phyloP scores from a whole-genome alignment of 2,329 filamentous ascomycete species.

The Cladorrhinum sp. region DNA sequence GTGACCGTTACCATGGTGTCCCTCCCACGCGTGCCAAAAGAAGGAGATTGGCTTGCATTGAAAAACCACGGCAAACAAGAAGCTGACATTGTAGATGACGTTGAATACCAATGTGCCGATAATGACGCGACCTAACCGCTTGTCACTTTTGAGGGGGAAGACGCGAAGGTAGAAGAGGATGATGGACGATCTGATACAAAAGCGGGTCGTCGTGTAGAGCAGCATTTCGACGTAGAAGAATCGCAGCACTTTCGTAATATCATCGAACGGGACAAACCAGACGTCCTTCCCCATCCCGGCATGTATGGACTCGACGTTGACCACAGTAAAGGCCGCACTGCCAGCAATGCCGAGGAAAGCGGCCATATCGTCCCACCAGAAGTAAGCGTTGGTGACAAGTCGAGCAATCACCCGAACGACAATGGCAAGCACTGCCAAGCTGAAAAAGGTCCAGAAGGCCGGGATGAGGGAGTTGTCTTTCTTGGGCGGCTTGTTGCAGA shows the following conservation, averaged over 20 bases:
- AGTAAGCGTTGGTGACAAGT: conserved; percentile 25
- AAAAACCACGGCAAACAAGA: conserved; percentile 44
- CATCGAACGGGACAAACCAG: conserved; percentile 43
- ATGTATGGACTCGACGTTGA: conserved; percentile 20
- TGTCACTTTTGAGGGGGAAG: conserved; percentile 39
- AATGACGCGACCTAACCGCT: conserved; percentile 38
- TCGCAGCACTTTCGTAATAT: conserved; percentile 42
- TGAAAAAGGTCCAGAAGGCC: conserved; percentile 20
- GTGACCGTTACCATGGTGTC: conserved; percentile 39
- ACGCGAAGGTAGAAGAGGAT: conserved; percentile 55
- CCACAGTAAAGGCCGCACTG: conserved; percentile 15
- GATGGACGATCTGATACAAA: conserved; percentile 48
- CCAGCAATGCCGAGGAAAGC: conserved; percentile 24
- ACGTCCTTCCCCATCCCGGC: conserved; percentile 49
- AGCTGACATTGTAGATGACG: conserved; percentile 39
- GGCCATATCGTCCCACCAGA: conserved; percentile 28
- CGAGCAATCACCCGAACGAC: conserved; percentile 22
- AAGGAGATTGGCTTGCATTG: conserved; percentile 50
- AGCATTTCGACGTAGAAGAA: conserved; percentile 38
- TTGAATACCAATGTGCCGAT: conserved; percentile 42
- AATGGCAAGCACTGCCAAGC: conserved; percentile 22
- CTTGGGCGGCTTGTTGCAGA: conserved; percentile 12
- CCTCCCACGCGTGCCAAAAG: conserved; percentile 54
- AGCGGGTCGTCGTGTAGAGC: conserved; percentile 45
- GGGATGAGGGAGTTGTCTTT: conserved; percentile 16